Base-by-base conservation (phyloP, 352 stramenopile species). In the Pythium rishiriense region DNA sequence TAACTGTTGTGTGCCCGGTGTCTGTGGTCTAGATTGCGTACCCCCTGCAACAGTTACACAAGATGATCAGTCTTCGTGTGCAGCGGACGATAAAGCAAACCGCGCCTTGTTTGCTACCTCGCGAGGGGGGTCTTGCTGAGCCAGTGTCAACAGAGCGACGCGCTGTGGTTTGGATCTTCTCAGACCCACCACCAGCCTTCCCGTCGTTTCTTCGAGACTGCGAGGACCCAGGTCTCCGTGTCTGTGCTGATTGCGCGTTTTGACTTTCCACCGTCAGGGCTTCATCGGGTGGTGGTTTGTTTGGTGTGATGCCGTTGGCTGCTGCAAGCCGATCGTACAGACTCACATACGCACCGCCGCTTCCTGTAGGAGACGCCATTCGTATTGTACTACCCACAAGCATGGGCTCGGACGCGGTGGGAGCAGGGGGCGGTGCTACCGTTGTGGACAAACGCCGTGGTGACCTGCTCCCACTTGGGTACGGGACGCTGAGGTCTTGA, bases 311-410 rank as follows among this genome's bases (percentile, higher is more conserved):
- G 14, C 73, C 67, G 46, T 88, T 85, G 8, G 78, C 82, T 37
- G 79, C 73, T 1, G 75, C 78, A 3, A 91, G 64, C 3, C 80
- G 76, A 47, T 91, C 82, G 28, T 91, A 91, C 33, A 90, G 64
- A 60, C 82, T 91, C 42, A 89, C 65, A 33, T 91, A 90, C 12
- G 69, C 63, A 6, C 49, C 67, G 15, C 43, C 28, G 3, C 45
- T 26, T 12, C 47, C 29, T 4, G 54, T 67, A 9, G 65, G 21
- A 31, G 55, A 68, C 45, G 45, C 67, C 25, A 22, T 47, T 7
- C 39, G 45, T 39, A 53, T 41, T 39, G 53, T 47, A 12, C n/a
- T 17, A 26, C 46, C 22, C 7, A 31, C 42, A 15, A 37, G 37
- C 48, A 35, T 48, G 2, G 29, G 42, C 14, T 14, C n/a, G 26